phyloP scores from a whole-genome alignment of 2,329 filamentous ascomycete species.

The Trichoderma atroviride region DNA sequence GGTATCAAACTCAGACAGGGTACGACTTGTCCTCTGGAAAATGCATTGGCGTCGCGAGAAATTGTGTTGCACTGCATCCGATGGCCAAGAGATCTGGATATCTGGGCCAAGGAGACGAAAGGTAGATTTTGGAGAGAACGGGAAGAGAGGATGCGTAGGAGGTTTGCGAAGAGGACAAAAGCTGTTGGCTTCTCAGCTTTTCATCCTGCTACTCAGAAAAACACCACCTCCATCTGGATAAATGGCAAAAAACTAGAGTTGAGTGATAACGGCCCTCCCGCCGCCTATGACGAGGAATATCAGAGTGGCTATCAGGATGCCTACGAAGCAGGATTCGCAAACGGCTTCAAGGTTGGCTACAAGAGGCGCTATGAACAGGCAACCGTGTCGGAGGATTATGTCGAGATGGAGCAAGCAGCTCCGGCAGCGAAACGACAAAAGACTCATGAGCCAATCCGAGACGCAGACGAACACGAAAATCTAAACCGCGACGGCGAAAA shows the following conservation, averaged over 20 bases:
- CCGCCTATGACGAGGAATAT: not conserved
- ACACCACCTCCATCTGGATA: not conserved
- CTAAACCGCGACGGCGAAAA: fast-evolving
- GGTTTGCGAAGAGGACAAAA: not conserved
- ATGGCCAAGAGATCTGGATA: not conserved
- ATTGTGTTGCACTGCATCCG: not conserved
- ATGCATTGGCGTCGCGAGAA: conserved; percentile 1
- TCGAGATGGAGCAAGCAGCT: not conserved
- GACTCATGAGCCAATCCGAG: not conserved
- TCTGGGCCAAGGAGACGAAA: not conserved
- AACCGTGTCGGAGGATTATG: fast-evolving
- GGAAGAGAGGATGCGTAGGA: not conserved
- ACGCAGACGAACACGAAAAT: not conserved
- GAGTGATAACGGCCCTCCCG: not conserved
- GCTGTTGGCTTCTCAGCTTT: not conserved
- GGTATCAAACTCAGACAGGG: not conserved
- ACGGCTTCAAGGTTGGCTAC: not conserved
- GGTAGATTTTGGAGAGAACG: not conserved
- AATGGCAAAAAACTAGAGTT: fast-evolving
- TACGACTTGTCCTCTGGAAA: not conserved
- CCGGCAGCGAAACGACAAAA: not conserved
- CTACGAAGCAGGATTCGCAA: not conserved
- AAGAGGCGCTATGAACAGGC: not conserved
- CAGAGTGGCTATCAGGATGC: not conserved
- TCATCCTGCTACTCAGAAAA: not conserved